Percentiles rank a stretch among this genome's conserved stretches.
Conservation (phyloP, 345 rosid species). For the Luvunga scandens region DNA sequence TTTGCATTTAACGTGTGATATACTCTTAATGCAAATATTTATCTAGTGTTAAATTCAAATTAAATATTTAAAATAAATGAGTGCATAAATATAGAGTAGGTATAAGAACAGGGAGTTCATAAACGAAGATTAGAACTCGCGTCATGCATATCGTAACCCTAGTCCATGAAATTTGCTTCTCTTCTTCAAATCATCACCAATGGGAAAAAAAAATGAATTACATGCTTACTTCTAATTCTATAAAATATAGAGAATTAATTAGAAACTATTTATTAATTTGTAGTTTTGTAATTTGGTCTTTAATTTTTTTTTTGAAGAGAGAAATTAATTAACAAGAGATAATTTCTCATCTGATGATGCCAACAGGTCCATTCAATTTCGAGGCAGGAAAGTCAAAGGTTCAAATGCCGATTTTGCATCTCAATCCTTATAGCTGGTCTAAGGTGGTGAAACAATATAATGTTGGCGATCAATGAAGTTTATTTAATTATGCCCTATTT, state of each 20-base stretch:
- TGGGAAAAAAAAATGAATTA: no score
- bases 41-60: no score
- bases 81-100: no score
- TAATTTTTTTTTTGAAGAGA: no score
- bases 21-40: no score
- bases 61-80: no score
- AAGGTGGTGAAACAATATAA: slow-evolving; percentile 27
- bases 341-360: neutral
- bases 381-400: slow-evolving; percentile 26
- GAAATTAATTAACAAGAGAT: neutral
- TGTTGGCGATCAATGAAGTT: no score
- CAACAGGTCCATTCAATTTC: slow-evolving; percentile 52
- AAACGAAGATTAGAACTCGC: neutral
- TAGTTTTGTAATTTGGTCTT: neutral
- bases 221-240: no score
- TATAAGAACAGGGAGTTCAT: neutral
- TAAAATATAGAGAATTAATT: no score
- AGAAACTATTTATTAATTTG: neutral
- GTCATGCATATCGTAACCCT: neutral
- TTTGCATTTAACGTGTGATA: no score
- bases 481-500: no score
- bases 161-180: neutral
- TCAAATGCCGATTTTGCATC: slow-evolving; percentile 39
- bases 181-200: neutral
- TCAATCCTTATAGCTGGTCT: slow-evolving; percentile 48